Conservation (phyloP, 768 basidiomycete species). For the Rhodotorula babjevae region DNA sequence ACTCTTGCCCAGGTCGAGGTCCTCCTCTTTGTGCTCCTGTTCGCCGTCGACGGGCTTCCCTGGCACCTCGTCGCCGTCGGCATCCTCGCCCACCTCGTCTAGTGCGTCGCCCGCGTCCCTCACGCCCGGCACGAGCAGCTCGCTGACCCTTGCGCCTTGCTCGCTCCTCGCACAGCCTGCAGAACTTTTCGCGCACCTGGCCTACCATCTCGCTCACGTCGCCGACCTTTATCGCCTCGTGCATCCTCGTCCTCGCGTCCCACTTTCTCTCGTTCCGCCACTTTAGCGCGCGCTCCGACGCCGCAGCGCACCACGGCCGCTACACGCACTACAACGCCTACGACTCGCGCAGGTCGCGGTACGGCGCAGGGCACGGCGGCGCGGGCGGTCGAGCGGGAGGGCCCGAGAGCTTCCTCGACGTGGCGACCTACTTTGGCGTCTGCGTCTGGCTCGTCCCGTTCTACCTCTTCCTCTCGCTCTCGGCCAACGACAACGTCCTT, state of each 20-base stretch:
- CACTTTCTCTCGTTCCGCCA: slow-evolving; percentile 98
- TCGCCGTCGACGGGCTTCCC: slow-evolving; percentile 74
- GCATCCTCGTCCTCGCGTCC: slow-evolving; percentile 74
- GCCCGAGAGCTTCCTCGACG: slow-evolving; percentile 48
- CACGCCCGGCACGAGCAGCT: neutral
- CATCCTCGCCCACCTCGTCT: slow-evolving; percentile 74
- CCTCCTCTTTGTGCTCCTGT: slow-evolving; percentile 67
- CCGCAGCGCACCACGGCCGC: slow-evolving; percentile 15
- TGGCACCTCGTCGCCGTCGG: slow-evolving; percentile 70
- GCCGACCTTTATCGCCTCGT: slow-evolving; percentile 74
- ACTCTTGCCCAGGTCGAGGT: slow-evolving; percentile 66
- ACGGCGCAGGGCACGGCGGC: slow-evolving; percentile 11
- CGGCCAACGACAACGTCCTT: slow-evolving; percentile 93
- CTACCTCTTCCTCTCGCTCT: slow-evolving; percentile 89
- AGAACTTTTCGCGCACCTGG: slow-evolving; percentile 86
- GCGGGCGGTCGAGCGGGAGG: neutral
- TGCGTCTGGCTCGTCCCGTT: slow-evolving; percentile 61
- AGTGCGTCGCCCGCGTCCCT: slow-evolving; percentile 54
- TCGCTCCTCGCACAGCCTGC: slow-evolving; percentile 13
- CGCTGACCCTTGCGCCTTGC: no score
- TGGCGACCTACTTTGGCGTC: slow-evolving; percentile 54
- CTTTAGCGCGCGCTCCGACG: slow-evolving; percentile 56
- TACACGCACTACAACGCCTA: slow-evolving; percentile 31
- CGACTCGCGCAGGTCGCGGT: neutral
- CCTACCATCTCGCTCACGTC: slow-evolving; percentile 89